These are phyloP conservation scores for Cladosporium velox DNA, from an alignment of 2,329 filamentous ascomycete genomes.

Conservation along the genomic window DNA sequence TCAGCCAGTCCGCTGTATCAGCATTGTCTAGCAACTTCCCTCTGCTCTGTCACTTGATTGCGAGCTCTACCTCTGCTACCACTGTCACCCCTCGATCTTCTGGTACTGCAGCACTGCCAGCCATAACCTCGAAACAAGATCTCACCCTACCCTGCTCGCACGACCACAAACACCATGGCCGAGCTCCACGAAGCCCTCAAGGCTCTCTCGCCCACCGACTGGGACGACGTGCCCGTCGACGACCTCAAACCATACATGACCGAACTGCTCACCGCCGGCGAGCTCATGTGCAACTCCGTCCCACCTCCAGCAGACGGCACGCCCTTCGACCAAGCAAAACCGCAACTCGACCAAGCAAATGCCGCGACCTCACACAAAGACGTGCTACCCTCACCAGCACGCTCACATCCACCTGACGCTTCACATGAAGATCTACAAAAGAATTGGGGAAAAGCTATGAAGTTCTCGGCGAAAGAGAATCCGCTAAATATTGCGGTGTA, in stretches of 20 bases:
- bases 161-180: conserved; percentile 34
- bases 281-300: conserved; percentile 74
- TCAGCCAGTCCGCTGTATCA: neutral
- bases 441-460: conserved; percentile 83
- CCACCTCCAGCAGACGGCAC: conserved; percentile 58
- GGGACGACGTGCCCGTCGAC: conserved; percentile 46
- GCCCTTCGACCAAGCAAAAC: conserved; percentile 49
- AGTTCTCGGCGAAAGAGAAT: conserved; percentile 70
- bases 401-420: conserved; percentile 51
- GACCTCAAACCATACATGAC: conserved; percentile 45
- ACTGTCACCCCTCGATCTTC: neutral
- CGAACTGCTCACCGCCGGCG: conserved; percentile 55
- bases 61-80: neutral
- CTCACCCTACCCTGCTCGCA: neutral
- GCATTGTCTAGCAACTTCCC: neutral
- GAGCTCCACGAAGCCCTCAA: conserved; percentile 50
- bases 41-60: neutral
- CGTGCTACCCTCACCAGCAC: conserved; percentile 55
- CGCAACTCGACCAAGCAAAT: conserved; percentile 60
- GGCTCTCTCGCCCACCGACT: conserved; percentile 47
- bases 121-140: neutral
- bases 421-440: conserved; percentile 67
- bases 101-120: neutral
- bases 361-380: conserved; percentile 53
- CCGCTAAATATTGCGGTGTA: conserved; percentile 75